phyloP scores from a whole-genome alignment of 2,329 filamentous ascomycete genomes.

The Ascochyta fabae region DNA sequence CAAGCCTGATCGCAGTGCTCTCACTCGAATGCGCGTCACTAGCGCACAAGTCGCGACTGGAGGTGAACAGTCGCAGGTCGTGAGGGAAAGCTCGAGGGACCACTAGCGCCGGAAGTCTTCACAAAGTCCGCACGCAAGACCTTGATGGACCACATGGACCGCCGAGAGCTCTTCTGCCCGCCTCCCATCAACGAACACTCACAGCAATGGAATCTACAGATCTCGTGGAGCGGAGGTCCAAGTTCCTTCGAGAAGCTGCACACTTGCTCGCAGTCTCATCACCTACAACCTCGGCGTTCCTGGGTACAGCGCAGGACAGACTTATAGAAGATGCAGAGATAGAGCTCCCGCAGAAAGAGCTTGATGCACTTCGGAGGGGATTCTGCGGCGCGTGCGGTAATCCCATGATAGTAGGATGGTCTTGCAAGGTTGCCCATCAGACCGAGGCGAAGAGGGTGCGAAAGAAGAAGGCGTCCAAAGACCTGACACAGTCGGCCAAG shows the following conservation, averaged over 20 bases:
- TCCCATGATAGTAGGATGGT: slow-evolving; percentile 47
- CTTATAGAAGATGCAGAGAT: slow-evolving; percentile 39
- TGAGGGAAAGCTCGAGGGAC: slow-evolving; percentile 18
- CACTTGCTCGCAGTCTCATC: slow-evolving; percentile 39
- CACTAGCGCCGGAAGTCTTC: slow-evolving; percentile 36
- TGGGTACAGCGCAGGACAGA: slow-evolving; percentile 38
- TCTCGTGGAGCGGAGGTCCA: slow-evolving; percentile 29
- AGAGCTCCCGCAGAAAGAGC: slow-evolving; percentile 35
- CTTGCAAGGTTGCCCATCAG: slow-evolving; percentile 32
- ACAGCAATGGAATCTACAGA: slow-evolving; percentile 29
- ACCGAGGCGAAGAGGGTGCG: not conserved
- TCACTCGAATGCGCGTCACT: not conserved
- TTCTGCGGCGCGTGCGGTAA: slow-evolving; percentile 49
- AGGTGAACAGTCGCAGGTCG: slow-evolving; percentile 1
- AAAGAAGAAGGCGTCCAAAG: slow-evolving; percentile 11
- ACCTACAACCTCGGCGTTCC: slow-evolving; percentile 42
- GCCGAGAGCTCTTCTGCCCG: slow-evolving; percentile 18
- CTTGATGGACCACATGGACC: slow-evolving; percentile 13
- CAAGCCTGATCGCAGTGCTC: too few species aligned
- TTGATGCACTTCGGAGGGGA: slow-evolving; percentile 38
- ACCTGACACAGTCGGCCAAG: slow-evolving; percentile 23
- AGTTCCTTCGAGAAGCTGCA: slow-evolving; percentile 45
- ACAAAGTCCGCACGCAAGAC: slow-evolving; percentile 16
- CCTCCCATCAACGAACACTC: slow-evolving; percentile 10
- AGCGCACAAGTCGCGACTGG: not conserved